Conservation (phyloP, 2,329 filamentous ascomycete species). For the Colletotrichum filicis region DNA sequence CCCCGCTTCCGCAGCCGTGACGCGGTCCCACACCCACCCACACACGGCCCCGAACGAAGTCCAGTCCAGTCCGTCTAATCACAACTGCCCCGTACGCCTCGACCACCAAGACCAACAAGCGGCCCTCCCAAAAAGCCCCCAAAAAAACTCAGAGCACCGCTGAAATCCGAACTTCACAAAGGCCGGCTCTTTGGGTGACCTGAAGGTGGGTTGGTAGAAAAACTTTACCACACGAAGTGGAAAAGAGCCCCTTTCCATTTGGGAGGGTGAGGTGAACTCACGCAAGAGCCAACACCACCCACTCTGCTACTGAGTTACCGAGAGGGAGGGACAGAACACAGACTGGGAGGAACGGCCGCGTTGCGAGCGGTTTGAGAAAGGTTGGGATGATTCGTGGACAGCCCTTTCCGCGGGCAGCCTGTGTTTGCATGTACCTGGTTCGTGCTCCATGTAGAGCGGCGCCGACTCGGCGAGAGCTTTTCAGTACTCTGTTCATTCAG, state of each 20-base stretch:
- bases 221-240: no score
- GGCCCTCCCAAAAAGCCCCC: background rate
- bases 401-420: background rate
- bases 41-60: no score
- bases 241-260: background rate
- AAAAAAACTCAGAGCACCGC: background rate
- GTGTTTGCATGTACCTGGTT: background rate
- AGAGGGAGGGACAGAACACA: background rate
- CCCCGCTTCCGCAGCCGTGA: background rate
- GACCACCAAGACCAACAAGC: background rate
- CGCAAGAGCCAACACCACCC: background rate
- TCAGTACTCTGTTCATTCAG: background rate
- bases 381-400: constrained; percentile 7
- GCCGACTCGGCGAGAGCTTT: background rate
- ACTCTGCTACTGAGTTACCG: background rate
- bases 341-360: background rate
- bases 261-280: background rate
- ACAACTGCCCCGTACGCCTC: background rate
- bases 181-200: background rate
- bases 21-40: background rate
- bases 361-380: background rate
- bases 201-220: background rate
- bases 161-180: background rate
- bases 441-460: background rate
- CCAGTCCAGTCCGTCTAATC: background rate